These are phyloP conservation scores for Zelonia costaricensis DNA, from an alignment of 208 protist species.

Conservation along the genomic window DNA sequence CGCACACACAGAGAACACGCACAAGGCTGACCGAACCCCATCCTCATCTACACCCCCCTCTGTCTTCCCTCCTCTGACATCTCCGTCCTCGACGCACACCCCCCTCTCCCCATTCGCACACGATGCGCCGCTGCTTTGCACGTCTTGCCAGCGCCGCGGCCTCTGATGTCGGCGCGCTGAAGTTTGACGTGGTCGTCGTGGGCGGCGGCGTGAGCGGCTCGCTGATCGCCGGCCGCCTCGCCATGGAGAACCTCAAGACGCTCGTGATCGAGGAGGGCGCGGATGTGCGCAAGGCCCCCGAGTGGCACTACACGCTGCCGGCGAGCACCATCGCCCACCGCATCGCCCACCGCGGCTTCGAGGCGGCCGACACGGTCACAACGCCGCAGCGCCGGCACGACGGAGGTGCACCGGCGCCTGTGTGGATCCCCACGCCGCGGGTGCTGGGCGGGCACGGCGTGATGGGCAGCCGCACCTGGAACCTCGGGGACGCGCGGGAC, in stretches of 20 bases:
- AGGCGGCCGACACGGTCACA: constrained; percentile 45
- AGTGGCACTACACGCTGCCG: constrained; percentile 65
- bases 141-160: constrained; percentile 14
- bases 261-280: constrained; percentile 68
- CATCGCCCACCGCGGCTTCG: constrained; percentile 56
- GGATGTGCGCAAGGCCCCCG: constrained; percentile 57
- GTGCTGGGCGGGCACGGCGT: constrained; percentile 80
- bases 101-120: no score
- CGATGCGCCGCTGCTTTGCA: constrained; percentile 29
- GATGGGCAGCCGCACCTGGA: constrained; percentile 80
- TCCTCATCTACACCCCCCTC: no score
- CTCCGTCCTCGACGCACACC: neutral
- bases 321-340: constrained; percentile 63
- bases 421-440: constrained; percentile 69
- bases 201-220: constrained; percentile 69
- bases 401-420: constrained; percentile 26
- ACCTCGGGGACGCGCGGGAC: constrained; percentile 63
- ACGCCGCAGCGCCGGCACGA: constrained; percentile 46
- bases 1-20: no score
- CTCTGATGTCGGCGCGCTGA: constrained; percentile 25
- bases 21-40: no score
- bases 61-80: neutral
- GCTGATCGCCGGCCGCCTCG: constrained; percentile 72
- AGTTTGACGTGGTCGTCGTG: constrained; percentile 70
- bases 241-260: constrained; percentile 68